Percentiles rank a stretch among this genome's conserved stretches.
phyloP scores from a whole-genome alignment of 257 asterid species.

The Lavandula angustifolia region DNA sequence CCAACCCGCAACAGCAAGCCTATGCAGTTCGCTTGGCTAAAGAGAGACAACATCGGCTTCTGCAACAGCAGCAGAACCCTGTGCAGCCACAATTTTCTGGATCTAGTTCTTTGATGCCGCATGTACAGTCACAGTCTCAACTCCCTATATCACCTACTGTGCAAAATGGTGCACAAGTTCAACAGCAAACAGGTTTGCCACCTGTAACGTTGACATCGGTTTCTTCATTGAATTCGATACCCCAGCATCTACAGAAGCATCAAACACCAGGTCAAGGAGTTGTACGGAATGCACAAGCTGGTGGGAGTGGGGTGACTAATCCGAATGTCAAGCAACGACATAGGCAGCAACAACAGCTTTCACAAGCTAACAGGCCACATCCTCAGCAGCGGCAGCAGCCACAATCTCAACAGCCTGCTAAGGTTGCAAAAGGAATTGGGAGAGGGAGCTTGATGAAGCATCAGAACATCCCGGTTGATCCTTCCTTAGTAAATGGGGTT shows the following conservation, averaged over 20 bases:
- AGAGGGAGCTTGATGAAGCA: conserved; percentile 62
- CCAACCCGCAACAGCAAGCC: conserved; percentile 71
- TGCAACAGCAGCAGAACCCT: conserved; percentile 39
- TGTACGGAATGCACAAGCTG: conserved; percentile 56
- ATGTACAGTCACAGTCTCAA: conserved; percentile 63
- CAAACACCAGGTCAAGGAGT: conserved; percentile 59
- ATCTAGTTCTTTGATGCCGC: conserved; percentile 60
- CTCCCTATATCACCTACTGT: conserved; percentile 62
- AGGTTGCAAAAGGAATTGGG: conserved; percentile 66
- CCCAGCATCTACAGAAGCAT: conserved; percentile 69
- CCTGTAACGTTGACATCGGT: conserved; percentile 50
- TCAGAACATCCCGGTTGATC: conserved; percentile 57
- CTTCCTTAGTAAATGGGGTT: conserved; percentile 56
- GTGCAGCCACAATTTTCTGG: conserved; percentile 43
- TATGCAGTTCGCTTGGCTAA: conserved; percentile 77
- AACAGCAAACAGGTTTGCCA: conserved; percentile 51
- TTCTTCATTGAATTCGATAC: conserved; percentile 53
- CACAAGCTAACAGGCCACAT: conserved; percentile 50
- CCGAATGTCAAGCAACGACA: conserved; percentile 42
- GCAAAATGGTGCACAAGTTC: conserved; percentile 57
- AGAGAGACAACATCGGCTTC: conserved; percentile 72
- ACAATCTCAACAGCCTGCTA: conserved; percentile 65
- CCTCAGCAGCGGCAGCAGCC: conserved; percentile 63
- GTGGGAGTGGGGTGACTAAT: conserved; percentile 44
- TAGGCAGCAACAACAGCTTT: conserved; percentile 43